Conservation (phyloP, 106 monocot genomes). For the Triglochin maritima region DNA sequence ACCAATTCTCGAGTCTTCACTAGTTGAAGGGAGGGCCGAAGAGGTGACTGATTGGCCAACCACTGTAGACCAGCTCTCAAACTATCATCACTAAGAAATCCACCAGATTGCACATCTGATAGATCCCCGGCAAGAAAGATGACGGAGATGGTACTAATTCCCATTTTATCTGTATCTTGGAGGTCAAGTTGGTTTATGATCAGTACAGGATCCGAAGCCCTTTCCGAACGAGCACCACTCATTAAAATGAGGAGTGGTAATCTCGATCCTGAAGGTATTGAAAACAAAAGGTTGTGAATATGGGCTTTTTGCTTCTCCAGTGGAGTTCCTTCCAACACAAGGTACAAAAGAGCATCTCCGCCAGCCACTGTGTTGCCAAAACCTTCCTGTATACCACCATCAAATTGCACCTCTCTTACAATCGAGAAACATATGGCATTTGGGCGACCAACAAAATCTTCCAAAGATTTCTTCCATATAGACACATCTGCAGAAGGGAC, state of each 20-base stretch:
- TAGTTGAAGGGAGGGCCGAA: conserved; percentile 30
- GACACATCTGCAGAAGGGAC: conserved; percentile 38
- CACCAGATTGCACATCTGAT: conserved; percentile 2
- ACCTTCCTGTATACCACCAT: conserved; percentile 7
- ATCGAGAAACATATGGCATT: conserved; percentile 45
- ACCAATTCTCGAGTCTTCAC: conserved; percentile 48
- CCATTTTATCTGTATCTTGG: conserved; percentile 27
- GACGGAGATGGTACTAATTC: conserved; percentile 31
- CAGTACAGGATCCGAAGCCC: conserved; percentile 8
- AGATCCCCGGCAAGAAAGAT: conserved; percentile 24
- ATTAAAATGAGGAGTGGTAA: conserved; percentile 65
- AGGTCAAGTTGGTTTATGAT: conserved; percentile 48
- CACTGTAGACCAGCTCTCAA: conserved; percentile 60
- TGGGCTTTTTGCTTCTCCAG: conserved; percentile 52
- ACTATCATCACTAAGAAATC: conserved; percentile 55
- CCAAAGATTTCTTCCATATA: conserved; percentile 47
- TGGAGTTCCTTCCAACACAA: conserved; percentile 48
- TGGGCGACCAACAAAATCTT: conserved; percentile 1
- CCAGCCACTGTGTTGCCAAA: conserved; percentile 33
- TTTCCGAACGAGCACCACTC: conserved; percentile 12
- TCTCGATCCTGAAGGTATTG: conserved; percentile 47
- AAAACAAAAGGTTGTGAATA: conserved; percentile 38
- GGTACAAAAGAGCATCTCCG: conserved; percentile 44
- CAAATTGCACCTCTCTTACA: conserved; percentile 27
- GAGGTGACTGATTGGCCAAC: conserved; percentile 58